These are phyloP conservation scores for Phaeotremella fagi DNA, from an alignment of 768 basidiomycete genomes.

Conservation along the genomic window DNA sequence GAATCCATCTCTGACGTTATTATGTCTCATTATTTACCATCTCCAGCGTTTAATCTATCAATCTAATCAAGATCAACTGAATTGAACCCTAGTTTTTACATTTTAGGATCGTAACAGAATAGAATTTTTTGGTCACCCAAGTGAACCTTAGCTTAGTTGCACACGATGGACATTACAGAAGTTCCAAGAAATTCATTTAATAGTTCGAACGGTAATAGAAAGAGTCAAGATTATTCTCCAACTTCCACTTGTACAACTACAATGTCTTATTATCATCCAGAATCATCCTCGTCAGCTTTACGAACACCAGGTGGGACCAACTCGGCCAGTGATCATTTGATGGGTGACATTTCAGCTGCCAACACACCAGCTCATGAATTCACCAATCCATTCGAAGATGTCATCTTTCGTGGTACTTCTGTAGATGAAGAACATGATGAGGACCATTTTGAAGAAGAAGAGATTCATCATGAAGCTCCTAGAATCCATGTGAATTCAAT, in stretches of 20 bases:
- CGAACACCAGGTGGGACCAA: neutral
- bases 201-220: too few species aligned
- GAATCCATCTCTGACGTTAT: too few species aligned
- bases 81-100: too few species aligned
- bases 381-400: neutral
- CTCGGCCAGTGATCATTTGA: neutral
- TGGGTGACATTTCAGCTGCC: neutral
- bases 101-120: too few species aligned
- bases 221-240: neutral
- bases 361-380: neutral
- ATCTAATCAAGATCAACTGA: too few species aligned
- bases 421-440: neutral
- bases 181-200: neutral
- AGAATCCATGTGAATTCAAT: slow-evolving; percentile 3
- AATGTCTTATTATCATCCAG: neutral
- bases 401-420: neutral
- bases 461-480: neutral
- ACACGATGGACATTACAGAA: neutral
- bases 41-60: too few species aligned
- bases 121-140: too few species aligned
- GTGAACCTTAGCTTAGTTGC: too few species aligned
- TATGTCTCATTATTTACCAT: too few species aligned
- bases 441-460: neutral
- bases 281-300: neutral
- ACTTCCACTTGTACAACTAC: neutral